Percentiles rank a stretch among this genome's conserved stretches.
phyloP scores from a whole-genome alignment of 2,329 filamentous ascomycete genomes.

The Diaporthe caulivora region DNA sequence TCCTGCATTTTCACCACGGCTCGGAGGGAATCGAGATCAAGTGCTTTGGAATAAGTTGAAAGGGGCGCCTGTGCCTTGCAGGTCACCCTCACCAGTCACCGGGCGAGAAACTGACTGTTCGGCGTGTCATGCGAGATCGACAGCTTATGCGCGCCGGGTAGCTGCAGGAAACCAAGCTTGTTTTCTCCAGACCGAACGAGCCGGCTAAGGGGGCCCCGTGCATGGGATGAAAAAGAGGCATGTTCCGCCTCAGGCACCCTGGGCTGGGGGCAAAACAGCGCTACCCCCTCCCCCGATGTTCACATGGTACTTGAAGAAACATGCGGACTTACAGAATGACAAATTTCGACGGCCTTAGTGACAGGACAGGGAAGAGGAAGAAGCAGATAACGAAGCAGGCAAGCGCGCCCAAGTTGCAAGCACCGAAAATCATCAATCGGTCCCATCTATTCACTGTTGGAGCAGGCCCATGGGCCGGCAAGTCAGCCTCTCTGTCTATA shows the following conservation, averaged over 20 bases:
- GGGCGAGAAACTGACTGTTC: conserved; percentile 38
- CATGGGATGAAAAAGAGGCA: conserved; percentile 31
- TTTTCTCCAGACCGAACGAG: conserved; percentile 32
- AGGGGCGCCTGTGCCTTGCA: conserved; percentile 39
- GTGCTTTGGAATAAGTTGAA: conserved; percentile 21
- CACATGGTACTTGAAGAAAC: conserved; percentile 40
- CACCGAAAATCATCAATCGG: conserved; percentile 89
- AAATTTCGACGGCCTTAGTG: conserved; percentile 90
- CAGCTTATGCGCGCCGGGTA: conserved; percentile 50
- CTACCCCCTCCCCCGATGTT: conserved; percentile 13
- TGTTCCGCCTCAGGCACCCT: conserved; percentile 18
- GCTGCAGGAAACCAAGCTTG: conserved; percentile 49
- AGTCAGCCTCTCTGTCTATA: conserved; percentile 45
- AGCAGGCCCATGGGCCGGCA: conserved; percentile 12
- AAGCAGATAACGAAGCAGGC: conserved; percentile 96
- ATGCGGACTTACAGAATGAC: conserved; percentile 87
- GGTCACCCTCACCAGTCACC: conserved; percentile 45
- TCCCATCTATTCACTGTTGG: conserved; percentile 95
- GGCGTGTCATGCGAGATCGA: conserved; percentile 45
- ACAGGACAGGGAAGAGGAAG: conserved; percentile 86
- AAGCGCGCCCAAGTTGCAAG: conserved; percentile 88
- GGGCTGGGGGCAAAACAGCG: conserved; percentile 16
- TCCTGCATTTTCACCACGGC: conserved; percentile 3
- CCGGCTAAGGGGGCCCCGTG: conserved; percentile 34
- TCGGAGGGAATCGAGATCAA: not conserved